These are phyloP conservation scores for Tillandsia fasciculata DNA, from an alignment of 176 grass and related monocot species.

Conservation along the genomic window DNA sequence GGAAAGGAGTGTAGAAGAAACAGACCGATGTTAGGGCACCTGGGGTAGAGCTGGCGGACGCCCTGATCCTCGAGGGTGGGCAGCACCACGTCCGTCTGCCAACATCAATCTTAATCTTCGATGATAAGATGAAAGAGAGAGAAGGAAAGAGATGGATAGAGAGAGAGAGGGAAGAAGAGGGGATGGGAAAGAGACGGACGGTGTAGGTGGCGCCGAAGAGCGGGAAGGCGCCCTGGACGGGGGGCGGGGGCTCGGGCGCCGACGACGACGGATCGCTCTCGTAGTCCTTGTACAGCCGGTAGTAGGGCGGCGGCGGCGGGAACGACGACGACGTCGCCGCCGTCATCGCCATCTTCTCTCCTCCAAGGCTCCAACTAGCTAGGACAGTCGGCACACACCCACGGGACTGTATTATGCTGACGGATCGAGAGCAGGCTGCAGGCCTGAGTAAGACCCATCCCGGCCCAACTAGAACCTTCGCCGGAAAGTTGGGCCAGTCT, in stretches of 20 bases:
- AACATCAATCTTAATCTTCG: too few species aligned
- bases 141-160: too few species aligned
- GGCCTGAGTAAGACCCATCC: too few species aligned
- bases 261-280: conserved; percentile 48
- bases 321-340: conserved; percentile 59
- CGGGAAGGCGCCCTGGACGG: conserved; percentile 39
- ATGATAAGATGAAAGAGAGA: too few species aligned
- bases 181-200: too few species aligned
- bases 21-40: conserved; percentile 50
- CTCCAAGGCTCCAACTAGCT: too few species aligned
- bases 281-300: conserved; percentile 74
- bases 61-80: conserved; percentile 82
- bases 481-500: too few species aligned
- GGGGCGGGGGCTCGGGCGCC: conserved; percentile 52
- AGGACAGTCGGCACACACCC: too few species aligned
- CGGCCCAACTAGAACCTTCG: too few species aligned
- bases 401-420: too few species aligned
- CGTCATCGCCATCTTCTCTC: conserved; percentile 2
- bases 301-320: conserved; percentile 69
- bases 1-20: not conserved
- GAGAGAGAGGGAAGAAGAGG: too few species aligned
- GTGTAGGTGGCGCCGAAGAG: conserved; percentile 55
- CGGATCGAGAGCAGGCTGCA: too few species aligned
- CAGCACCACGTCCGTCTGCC: conserved; percentile 61
- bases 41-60: conserved; percentile 71